A percentile compares a stretch with the other conserved stretches of the same genome.
phyloP scores from a whole-genome alignment of 225 moss, liverwort and hornwort species.

The Straminergon stramineum region DNA sequence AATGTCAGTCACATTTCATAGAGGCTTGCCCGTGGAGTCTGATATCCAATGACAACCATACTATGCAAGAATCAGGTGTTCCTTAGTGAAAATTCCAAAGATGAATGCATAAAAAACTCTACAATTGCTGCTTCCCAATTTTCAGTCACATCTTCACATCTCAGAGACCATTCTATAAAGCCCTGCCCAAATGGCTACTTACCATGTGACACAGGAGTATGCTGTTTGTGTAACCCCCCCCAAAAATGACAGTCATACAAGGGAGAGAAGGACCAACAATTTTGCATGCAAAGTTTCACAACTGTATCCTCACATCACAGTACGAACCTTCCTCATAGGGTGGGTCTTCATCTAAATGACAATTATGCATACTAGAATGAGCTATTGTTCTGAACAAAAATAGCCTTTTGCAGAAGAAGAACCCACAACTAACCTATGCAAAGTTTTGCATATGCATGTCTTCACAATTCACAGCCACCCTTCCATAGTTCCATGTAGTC shows the following conservation, averaged over 20 bases:
- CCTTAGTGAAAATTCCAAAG: neutral
- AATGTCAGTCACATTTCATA: neutral
- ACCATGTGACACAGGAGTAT: neutral
- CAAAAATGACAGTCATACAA: neutral
- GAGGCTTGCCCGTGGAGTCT: too few relatives aligned
- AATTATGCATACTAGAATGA: neutral
- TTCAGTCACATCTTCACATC: neutral
- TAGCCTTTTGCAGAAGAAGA: too few relatives aligned
- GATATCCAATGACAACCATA: neutral
- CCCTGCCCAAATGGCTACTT: neutral
- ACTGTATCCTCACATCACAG: neutral
- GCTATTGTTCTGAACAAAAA: neutral
- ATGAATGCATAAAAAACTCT: neutral
- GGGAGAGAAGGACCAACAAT: neutral
- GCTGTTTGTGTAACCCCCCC: neutral
- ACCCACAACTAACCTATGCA: too few relatives aligned
- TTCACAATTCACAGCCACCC: neutral
- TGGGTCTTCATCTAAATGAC: neutral
- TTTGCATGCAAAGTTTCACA: neutral
- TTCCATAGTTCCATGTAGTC: neutral
- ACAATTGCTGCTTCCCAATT: neutral
- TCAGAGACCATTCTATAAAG: neutral
- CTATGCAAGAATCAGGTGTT: neutral
- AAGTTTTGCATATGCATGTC: too few relatives aligned
- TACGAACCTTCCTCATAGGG: neutral